phyloP scores from a whole-genome alignment of 2,329 filamentous ascomycete species.

The Nemania sp. region DNA sequence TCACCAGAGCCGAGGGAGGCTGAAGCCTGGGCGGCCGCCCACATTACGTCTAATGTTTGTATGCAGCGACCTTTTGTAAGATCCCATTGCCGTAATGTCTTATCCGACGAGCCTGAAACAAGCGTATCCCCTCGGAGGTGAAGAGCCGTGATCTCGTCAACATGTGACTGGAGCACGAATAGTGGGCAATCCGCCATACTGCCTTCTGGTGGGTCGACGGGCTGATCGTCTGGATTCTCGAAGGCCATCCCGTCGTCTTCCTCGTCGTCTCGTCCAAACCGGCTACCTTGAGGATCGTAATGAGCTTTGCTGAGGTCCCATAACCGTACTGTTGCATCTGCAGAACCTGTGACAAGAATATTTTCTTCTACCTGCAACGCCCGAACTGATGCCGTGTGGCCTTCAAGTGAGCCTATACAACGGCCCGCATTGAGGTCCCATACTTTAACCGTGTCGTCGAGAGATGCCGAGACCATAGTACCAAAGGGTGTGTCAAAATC shows the following conservation, averaged over 20 bases:
- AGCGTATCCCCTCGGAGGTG: constrained; percentile 90
- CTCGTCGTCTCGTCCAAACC: constrained; percentile 68
- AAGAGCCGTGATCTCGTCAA: constrained; percentile 93
- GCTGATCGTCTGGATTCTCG: constrained; percentile 75
- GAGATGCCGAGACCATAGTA: constrained; percentile 88
- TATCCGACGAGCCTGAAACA: constrained; percentile 95
- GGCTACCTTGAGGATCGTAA: constrained; percentile 77
- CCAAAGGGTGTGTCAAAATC: constrained; percentile 99
- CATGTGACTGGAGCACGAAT: constrained; percentile 89
- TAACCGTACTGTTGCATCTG: constrained; percentile 92
- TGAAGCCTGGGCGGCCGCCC: constrained; percentile 93
- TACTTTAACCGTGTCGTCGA: constrained; percentile 94
- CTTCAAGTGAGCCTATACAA: constrained; percentile 91
- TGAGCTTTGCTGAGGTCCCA: constrained; percentile 95
- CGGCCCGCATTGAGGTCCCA: constrained; percentile 96
- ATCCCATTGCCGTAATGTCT: constrained; percentile 98
- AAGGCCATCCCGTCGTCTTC: constrained; percentile 78
- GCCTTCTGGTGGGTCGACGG: constrained; percentile 77
- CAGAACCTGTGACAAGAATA: constrained; percentile 91
- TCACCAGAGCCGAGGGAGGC: constrained; percentile 73
- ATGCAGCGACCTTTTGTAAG: constrained; percentile 96
- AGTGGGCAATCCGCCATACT: constrained; percentile 91
- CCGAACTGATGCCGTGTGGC: constrained; percentile 93
- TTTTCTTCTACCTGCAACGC: constrained; percentile 95
- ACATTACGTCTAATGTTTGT: constrained; percentile 96